A percentile compares a stretch with the other conserved stretches of the same genome.
Evolutionary conservation across 257 asterid species (phyloP).

Genomic region (Solanum corneliomulleri): DNA sequence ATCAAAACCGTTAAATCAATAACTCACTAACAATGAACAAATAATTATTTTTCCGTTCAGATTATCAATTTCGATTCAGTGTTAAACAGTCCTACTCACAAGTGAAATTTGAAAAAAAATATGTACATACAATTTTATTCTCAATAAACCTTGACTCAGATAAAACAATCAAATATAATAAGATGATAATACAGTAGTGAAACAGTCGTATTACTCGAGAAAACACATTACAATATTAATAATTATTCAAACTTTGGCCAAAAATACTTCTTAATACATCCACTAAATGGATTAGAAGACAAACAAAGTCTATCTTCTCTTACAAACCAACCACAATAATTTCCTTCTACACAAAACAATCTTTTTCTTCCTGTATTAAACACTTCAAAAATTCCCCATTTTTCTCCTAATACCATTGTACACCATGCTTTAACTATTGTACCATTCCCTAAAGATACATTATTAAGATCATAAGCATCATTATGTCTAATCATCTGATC

Average conservation of each 20-base stretch:
- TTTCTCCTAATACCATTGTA: background rate
- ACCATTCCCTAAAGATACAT: background rate
- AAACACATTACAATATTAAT: background rate
- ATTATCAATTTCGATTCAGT: no score
- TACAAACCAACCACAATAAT: background rate
- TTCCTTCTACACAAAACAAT: background rate
- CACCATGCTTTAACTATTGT: background rate
- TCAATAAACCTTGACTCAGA: no score
- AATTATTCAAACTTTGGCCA: background rate
- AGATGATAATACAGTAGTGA: background rate
- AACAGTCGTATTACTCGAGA: background rate
- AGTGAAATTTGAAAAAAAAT: no score
- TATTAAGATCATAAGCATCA: background rate
- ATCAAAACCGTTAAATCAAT: no score
- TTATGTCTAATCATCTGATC: background rate
- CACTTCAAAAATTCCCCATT: background rate
- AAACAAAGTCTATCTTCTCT: background rate
- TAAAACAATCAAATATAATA: background rate
- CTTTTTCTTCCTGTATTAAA: background rate
- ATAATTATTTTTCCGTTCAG: no score
- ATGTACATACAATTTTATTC: no score
- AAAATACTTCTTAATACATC: background rate
- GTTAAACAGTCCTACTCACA: no score
- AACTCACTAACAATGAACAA: no score
- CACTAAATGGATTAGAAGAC: background rate